These are phyloP conservation scores for Arthrobotrys entomopaga DNA, from an alignment of 2,329 filamentous ascomycete genomes.

Conservation along the genomic window DNA sequence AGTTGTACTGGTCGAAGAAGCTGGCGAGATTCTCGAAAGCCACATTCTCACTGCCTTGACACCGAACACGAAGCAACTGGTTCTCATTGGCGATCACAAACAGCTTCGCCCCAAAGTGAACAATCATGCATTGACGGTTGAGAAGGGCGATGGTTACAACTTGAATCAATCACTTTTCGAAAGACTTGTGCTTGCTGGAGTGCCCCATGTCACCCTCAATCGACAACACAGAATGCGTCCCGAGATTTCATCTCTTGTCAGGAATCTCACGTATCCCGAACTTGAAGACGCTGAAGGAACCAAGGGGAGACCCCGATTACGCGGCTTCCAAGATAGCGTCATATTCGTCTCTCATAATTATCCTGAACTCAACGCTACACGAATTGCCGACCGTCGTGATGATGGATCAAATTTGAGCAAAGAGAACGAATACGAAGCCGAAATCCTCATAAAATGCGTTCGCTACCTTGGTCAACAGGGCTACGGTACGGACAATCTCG, in stretches of 20 bases:
- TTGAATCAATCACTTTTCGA: conserved; percentile 77
- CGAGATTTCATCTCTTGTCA: conserved; percentile 71
- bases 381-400: conserved; percentile 67
- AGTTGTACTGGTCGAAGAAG: conserved; percentile 75
- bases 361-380: conserved; percentile 65
- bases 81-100: conserved; percentile 78
- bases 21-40: conserved; percentile 76
- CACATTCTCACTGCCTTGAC: conserved; percentile 73
- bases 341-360: conserved; percentile 73
- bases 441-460: conserved; percentile 73
- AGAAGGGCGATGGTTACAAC: conserved; percentile 73
- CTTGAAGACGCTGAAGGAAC: conserved; percentile 70
- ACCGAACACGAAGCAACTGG: conserved; percentile 69
- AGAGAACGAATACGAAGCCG: conserved; percentile 72
- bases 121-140: conserved; percentile 71
- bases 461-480: conserved; percentile 77
- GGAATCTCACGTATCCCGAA: conserved; percentile 71
- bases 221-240: conserved; percentile 76
- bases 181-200: conserved; percentile 69
- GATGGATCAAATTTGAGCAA: conserved; percentile 67
- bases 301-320: conserved; percentile 64
- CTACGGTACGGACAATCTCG: conserved; percentile 73
- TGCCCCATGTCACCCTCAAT: conserved; percentile 67
- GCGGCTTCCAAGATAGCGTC: conserved; percentile 70
- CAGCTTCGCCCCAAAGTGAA: conserved; percentile 76